phyloP scores from a whole-genome alignment of 192 early-diverging fungal species.

The Umbelopsis sp. region DNA sequence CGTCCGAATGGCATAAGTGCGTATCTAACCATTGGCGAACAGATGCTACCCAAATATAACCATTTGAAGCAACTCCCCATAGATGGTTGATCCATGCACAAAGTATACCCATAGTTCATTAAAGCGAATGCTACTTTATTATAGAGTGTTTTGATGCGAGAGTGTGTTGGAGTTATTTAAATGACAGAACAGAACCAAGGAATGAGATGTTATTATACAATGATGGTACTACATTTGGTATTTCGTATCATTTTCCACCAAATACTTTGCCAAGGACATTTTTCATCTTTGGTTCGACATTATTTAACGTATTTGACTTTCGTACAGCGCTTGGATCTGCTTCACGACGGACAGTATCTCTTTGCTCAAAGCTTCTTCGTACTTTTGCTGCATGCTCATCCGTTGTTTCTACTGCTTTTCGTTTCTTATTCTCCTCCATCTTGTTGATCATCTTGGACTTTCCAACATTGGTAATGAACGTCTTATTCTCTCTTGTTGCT shows the following conservation, averaged over 20 bases:
- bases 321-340: slow-evolving; percentile 21
- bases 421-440: slow-evolving; percentile 73
- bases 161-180: background rate
- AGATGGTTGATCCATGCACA: background rate
- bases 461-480: slow-evolving; percentile 86
- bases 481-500: slow-evolving; percentile 85
- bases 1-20: background rate
- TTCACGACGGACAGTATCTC: slow-evolving; percentile 59
- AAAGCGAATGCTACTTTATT: background rate
- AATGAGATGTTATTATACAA: slow-evolving; percentile 15
- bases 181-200: background rate
- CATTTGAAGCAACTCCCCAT: slow-evolving; percentile 43
- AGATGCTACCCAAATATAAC: slow-evolving; percentile 60
- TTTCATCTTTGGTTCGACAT: slow-evolving; percentile 44
- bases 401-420: slow-evolving; percentile 41
- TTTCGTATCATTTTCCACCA: slow-evolving; percentile 35
- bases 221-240: background rate
- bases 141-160: background rate
- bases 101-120: slow-evolving; percentile 10
- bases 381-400: slow-evolving; percentile 40
- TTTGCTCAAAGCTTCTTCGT: slow-evolving; percentile 65
- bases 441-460: slow-evolving; percentile 84
- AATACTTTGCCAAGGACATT: slow-evolving; percentile 59
- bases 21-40: background rate
- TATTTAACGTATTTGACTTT: slow-evolving; percentile 28